Conservation (phyloP, 2,329 filamentous ascomycete species). For the Aspergillus luchuensis region DNA sequence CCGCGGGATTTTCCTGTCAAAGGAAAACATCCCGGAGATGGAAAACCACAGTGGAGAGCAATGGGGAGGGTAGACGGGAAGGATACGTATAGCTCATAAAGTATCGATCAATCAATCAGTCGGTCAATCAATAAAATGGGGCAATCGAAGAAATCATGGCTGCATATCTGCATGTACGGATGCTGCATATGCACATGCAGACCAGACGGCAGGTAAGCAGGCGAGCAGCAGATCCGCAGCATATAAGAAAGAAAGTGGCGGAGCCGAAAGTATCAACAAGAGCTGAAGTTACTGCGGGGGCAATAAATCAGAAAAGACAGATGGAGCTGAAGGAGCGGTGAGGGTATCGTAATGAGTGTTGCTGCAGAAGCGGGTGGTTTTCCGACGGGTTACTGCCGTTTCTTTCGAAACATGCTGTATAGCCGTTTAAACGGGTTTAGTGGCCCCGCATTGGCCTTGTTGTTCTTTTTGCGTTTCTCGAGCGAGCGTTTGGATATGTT, state of each 20-base stretch:
- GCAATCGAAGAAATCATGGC: not conserved
- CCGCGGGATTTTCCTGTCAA: not conserved
- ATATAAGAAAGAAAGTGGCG: not conserved
- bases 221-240: not conserved
- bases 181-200: conserved; percentile 2
- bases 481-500: conserved; percentile 3
- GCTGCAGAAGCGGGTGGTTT: not conserved
- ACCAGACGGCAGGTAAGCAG: not conserved
- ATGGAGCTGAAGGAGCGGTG: not conserved
- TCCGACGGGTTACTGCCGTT: not conserved
- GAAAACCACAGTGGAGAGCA: no score
- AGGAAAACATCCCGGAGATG: not conserved
- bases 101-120: not conserved
- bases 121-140: not conserved
- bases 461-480: not conserved
- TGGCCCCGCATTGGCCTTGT: not conserved
- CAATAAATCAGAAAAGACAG: not conserved
- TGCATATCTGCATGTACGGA: conserved; percentile 1
- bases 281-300: not conserved
- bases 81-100: not conserved
- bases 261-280: not conserved
- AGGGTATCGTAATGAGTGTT: not conserved
- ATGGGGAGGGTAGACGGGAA: not conserved
- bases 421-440: conserved; percentile 1
- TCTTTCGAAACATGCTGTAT: not conserved